phyloP scores from a whole-genome alignment of 495 filamentous ascomycete genomes.

The Aspergillus coremiiformis region DNA sequence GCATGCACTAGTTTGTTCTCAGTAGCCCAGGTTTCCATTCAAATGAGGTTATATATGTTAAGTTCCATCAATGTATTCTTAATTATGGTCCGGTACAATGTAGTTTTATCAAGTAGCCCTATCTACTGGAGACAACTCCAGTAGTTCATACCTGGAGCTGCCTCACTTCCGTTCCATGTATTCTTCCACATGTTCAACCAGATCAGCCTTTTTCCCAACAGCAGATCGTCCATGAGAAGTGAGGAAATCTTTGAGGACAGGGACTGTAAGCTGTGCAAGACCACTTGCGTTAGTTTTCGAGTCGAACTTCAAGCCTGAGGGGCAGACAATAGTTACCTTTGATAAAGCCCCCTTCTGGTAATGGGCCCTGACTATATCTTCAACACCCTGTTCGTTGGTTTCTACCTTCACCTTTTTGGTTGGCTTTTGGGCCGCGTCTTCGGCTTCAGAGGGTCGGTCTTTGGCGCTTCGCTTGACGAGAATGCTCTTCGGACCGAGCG shows the following conservation, averaged over 20 bases:
- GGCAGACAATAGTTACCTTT: constrained; percentile 38
- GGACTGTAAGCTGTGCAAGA: constrained; percentile 53
- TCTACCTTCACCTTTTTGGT: constrained; percentile 47
- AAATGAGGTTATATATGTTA: too few relatives aligned
- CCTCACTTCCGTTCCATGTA: constrained; percentile 56
- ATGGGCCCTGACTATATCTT: constrained; percentile 53
- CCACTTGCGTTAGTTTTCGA: not conserved
- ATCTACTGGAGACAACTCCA: not conserved
- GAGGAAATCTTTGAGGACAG: constrained; percentile 62
- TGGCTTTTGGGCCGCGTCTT: constrained; percentile 22
- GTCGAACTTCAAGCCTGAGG: not conserved
- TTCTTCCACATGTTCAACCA: constrained; percentile 71
- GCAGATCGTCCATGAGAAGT: constrained; percentile 51
- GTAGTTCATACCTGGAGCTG: not conserved
- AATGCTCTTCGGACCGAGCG: constrained; percentile 27
- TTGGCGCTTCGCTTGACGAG: constrained; percentile 43
- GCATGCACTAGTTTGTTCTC: too few relatives aligned
- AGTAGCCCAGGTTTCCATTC: too few relatives aligned
- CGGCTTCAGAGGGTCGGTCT: constrained; percentile 20
- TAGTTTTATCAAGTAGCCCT: not conserved
- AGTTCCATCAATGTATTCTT: too few relatives aligned
- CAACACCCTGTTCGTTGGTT: constrained; percentile 30
- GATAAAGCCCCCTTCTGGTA: constrained; percentile 53
- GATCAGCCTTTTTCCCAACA: constrained; percentile 67
- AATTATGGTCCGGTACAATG: too few relatives aligned